Percentiles rank a stretch among this genome's conserved stretches.
Evolutionary conservation across 441 rosid species (phyloP).

Genomic region (Dalechampia spathulata): DNA sequence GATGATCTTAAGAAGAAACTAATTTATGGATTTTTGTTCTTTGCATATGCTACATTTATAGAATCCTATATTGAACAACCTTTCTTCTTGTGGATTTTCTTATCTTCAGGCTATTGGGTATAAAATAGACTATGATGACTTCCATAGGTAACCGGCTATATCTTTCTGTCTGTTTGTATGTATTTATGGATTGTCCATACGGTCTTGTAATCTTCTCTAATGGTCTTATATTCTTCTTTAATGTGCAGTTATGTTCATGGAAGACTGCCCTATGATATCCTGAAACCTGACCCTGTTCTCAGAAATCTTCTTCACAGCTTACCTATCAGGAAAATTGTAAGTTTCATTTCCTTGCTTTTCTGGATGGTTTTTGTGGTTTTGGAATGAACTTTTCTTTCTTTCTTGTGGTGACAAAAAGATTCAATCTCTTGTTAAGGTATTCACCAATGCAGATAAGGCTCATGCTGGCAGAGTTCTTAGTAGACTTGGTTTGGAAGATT

Average conservation of each 20-base stretch:
- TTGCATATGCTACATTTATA: background rate
- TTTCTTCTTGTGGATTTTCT: background rate
- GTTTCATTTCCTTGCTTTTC: slow-evolving; percentile 18
- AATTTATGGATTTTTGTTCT: background rate
- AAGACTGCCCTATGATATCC: slow-evolving; percentile 61
- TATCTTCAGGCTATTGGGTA: slow-evolving; percentile 66
- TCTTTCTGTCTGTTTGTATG: background rate
- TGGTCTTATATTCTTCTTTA: too few species aligned
- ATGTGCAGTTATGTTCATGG: slow-evolving; percentile 71
- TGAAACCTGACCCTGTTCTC: slow-evolving; percentile 75
- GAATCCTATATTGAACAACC: background rate
- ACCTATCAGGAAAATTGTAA: slow-evolving; percentile 73
- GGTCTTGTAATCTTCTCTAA: too few species aligned
- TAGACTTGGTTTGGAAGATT: slow-evolving; percentile 81
- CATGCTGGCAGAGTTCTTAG: slow-evolving; percentile 57
- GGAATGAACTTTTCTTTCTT: too few species aligned
- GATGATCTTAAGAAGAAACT: background rate
- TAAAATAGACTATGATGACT: slow-evolving; percentile 64
- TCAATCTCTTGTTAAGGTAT: slow-evolving; percentile 33
- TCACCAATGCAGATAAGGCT: slow-evolving; percentile 70
- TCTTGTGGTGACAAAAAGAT: background rate
- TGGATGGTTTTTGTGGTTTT: too few species aligned
- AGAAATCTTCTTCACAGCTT: slow-evolving; percentile 61
- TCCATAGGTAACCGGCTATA: slow-evolving; percentile 46
- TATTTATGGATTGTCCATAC: background rate